phyloP scores from a whole-genome alignment of 163 green algal species.

The Scenedesmus sp. region DNA sequence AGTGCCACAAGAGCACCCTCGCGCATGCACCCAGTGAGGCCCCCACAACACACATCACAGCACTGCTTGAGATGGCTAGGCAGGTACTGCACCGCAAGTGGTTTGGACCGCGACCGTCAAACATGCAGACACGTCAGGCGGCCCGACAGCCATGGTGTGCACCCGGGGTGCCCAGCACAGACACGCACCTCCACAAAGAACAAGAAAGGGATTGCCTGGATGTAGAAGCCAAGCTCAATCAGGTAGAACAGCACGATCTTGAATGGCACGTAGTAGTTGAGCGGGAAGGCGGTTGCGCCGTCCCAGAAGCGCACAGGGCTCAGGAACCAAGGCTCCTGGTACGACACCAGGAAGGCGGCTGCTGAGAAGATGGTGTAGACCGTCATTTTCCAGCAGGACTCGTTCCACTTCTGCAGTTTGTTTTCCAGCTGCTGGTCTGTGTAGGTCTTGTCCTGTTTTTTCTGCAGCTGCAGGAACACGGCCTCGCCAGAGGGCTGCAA shows the following conservation, averaged over 20 bases:
- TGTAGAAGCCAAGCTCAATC: constrained; percentile 79
- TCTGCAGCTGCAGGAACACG: constrained; percentile 51
- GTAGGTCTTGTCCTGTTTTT: constrained; percentile 48
- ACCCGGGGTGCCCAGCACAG: too few relatives aligned
- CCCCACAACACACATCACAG: too few relatives aligned
- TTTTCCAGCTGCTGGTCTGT: constrained; percentile 9
- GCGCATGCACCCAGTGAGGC: too few relatives aligned
- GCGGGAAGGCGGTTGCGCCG: constrained; percentile 70
- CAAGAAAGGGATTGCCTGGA: constrained; percentile 73
- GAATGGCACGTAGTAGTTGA: constrained; percentile 62
- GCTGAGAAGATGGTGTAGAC: constrained; percentile 67
- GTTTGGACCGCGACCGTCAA: too few relatives aligned
- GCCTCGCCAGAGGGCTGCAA: constrained; percentile 56
- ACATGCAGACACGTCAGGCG: too few relatives aligned
- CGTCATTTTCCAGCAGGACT: constrained; percentile 73
- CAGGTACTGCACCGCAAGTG: too few relatives aligned
- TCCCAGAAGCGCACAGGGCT: constrained; percentile 67
- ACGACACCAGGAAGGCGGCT: constrained; percentile 55
- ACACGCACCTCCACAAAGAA: constrained; percentile 67
- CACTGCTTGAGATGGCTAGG: too few relatives aligned
- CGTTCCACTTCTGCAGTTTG: constrained; percentile 73
- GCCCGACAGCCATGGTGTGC: too few relatives aligned
- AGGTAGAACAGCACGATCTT: constrained; percentile 71
- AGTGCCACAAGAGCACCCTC: too few relatives aligned
- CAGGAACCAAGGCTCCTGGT: constrained; percentile 49